These are phyloP conservation scores for Geranomyces michiganensis DNA, from an alignment of 192 early-diverging fungal species.

Conservation along the genomic window DNA sequence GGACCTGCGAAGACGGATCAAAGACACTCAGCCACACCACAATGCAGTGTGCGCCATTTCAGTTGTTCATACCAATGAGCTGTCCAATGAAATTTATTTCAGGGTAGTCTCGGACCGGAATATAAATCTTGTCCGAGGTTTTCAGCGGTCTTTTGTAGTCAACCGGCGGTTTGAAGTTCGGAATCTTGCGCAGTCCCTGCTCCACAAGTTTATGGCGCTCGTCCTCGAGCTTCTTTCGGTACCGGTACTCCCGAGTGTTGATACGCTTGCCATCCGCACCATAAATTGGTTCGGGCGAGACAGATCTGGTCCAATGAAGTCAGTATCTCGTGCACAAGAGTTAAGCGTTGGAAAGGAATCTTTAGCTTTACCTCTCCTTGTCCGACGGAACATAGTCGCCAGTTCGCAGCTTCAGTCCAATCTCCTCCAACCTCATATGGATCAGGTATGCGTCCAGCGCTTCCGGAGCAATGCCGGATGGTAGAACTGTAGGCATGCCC, in stretches of 20 bases:
- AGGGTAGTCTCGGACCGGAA: conserved; percentile 93
- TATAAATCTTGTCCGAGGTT: conserved; percentile 90
- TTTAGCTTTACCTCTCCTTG: conserved; percentile 63
- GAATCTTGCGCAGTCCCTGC: conserved; percentile 72
- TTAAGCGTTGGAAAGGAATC: conserved; percentile 18
- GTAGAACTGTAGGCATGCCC: conserved; percentile 76
- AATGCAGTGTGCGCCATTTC: not conserved
- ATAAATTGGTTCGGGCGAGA: conserved; percentile 93
- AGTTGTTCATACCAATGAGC: conserved; percentile 64
- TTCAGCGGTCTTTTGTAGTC: conserved; percentile 88
- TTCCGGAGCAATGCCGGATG: conserved; percentile 75
- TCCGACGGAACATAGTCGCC: conserved; percentile 86
- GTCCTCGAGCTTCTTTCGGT: conserved; percentile 89
- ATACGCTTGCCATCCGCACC: conserved; percentile 91
- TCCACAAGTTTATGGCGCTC: conserved; percentile 89
- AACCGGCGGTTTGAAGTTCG: conserved; percentile 82
- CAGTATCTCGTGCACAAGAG: not conserved
- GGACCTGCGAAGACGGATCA: conserved; percentile 56
- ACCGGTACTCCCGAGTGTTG: conserved; percentile 93
- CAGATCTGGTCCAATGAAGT: conserved; percentile 66
- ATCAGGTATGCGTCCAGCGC: conserved; percentile 81
- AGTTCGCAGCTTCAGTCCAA: conserved; percentile 74
- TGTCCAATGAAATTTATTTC: conserved; percentile 98
- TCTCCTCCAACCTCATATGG: conserved; percentile 89
- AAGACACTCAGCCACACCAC: not conserved